These are phyloP conservation scores for Fusarium stilboides DNA, from an alignment of 2,329 filamentous ascomycete genomes.

Conservation along the genomic window DNA sequence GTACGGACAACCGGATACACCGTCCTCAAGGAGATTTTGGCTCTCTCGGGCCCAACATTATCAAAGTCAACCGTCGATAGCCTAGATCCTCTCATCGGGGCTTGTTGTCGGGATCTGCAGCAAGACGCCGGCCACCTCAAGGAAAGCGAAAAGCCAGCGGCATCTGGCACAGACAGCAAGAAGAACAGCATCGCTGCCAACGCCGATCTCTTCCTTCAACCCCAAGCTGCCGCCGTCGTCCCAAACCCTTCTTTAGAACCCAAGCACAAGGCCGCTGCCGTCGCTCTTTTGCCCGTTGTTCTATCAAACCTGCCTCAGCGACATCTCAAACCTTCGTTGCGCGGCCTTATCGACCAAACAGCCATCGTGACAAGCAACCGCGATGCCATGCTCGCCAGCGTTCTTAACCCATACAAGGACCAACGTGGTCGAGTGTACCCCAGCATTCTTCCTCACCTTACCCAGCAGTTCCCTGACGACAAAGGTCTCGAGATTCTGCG, in stretches of 20 bases:
- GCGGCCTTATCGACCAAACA: conserved; percentile 84
- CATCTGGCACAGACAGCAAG: conserved; percentile 51
- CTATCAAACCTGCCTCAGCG: conserved; percentile 76
- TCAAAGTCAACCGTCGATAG: conserved; percentile 76
- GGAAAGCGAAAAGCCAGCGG: conserved; percentile 52
- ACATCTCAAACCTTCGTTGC: conserved; percentile 77
- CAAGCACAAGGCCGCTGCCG: conserved; percentile 70
- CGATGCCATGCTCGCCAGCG: conserved; percentile 83
- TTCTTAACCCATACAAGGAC: conserved; percentile 81
- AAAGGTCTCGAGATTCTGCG: conserved; percentile 80
- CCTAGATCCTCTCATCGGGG: conserved; percentile 73
- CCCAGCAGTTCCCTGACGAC: conserved; percentile 74
- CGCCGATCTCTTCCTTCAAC: conserved; percentile 78
- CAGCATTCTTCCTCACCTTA: conserved; percentile 86
- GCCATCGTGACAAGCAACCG: conserved; percentile 80
- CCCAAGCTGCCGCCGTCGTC: conserved; percentile 53
- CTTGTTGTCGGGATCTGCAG: conserved; percentile 83
- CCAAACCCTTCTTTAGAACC: conserved; percentile 56
- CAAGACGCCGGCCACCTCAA: conserved; percentile 66
- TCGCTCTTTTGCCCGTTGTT: conserved; percentile 72
- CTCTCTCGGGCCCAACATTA: conserved; percentile 75
- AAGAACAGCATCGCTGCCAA: conserved; percentile 69
- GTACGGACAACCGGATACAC: conserved; percentile 75
- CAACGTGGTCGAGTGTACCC: conserved; percentile 75
- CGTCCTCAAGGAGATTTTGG: conserved; percentile 71